Conservation (phyloP, 176 grass and related monocot species). For the Phoenix roebelenii region DNA sequence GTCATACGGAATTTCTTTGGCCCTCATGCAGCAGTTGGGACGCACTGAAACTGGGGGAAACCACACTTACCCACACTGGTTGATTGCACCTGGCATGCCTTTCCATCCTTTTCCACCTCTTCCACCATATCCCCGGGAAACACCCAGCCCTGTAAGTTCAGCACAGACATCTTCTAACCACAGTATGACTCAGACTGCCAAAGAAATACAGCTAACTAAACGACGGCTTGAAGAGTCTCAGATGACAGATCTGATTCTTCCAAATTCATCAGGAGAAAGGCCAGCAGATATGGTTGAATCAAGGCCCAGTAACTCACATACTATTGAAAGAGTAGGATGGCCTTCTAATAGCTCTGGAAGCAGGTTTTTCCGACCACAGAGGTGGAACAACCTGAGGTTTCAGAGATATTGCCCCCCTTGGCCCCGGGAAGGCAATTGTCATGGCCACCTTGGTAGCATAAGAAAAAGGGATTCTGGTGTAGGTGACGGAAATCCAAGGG, state of each 20-base stretch:
- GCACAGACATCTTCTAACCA: slow-evolving; percentile 12
- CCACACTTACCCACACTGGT: slow-evolving; percentile 31
- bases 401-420: slow-evolving; percentile 22
- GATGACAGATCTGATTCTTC: neutral
- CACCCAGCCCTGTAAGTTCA: slow-evolving; percentile 27
- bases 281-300: slow-evolving; percentile 20
- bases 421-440: slow-evolving; percentile 25
- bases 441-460: slow-evolving; percentile 18
- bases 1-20: slow-evolving; percentile 67
- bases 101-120: slow-evolving; percentile 74
- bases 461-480: slow-evolving; percentile 5
- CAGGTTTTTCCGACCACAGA: slow-evolving; percentile 28
- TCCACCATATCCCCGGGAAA: slow-evolving; percentile 41
- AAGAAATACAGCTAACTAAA: slow-evolving; percentile 14
- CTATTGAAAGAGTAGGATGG: slow-evolving; percentile 29
- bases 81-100: slow-evolving; percentile 59
- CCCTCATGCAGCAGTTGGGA: slow-evolving; percentile 45
- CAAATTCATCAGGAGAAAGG: slow-evolving; percentile 22
- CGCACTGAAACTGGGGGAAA: slow-evolving; percentile 32
- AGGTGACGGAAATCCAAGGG: slow-evolving; percentile 22
- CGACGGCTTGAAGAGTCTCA: slow-evolving; percentile 6
- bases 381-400: slow-evolving; percentile 37
- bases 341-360: slow-evolving; percentile 40
- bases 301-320: slow-evolving; percentile 29
- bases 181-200: neutral